Base-by-base conservation (phyloP, 495 filamentous ascomycete species). In the Opeltia flavorubescens region DNA sequence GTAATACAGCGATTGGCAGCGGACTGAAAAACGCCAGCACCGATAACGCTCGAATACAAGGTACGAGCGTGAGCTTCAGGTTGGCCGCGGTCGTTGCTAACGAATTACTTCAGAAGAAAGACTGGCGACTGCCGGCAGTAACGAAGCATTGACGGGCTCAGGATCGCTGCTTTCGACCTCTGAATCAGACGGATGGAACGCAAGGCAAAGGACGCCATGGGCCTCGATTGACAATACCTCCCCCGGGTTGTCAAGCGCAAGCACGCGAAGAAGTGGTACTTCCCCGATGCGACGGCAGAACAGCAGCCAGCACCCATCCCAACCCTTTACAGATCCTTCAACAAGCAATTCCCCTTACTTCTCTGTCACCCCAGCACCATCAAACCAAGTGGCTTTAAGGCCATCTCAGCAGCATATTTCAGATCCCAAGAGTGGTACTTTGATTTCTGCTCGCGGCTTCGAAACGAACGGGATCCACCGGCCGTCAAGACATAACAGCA, bases 151-250 rank as follows among this genome's bases (percentile, higher is more conserved):
- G 52, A 71, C 73, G 25, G 81, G 83, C 21, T 84, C 81, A 2
- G 69, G 78, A 23, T 81, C 81, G 27, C 58, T 86, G 25, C 59
- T 83, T 34, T 67, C 75, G 2, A 70, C 77, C 2, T 84, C 81
- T 1, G 78, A 81, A 53, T 72, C 76, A 1, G 79, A 86, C 54
- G 62, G 61, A 27, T 76, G 71, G 72, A 63, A 54, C 54, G 54
- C 57, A 24, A 66, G 66, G 13, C 59, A 67, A 27, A 70, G 66
- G 31, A 50, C 67, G 2, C 68, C 72, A 0, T 84, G 80, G 81
- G 68, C 65, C 46, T 62, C 68, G 3, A 54, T 73, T 17, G 75
- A 76, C 44, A 59, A 64, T n/a, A 66, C 64, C 0, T 61, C 71
- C 4, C 59, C 62, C 15, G 57, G 57, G 21, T 41, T 72, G 23